phyloP scores from a whole-genome alignment of 345 rosid species.

The Syzygium aromaticum region DNA sequence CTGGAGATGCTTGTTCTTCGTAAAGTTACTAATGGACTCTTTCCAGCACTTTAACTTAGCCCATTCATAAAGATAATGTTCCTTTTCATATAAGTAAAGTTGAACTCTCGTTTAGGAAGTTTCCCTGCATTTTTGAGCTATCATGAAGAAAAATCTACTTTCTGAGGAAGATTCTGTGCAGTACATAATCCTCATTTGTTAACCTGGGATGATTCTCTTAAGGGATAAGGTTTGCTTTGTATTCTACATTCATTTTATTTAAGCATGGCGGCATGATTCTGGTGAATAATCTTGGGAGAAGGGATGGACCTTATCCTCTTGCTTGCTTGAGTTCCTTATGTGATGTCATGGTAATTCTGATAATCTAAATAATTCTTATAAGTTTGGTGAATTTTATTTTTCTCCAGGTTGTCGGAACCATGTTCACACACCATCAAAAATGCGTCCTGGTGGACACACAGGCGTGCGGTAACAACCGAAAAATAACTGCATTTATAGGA shows the following conservation, averaged over 20 bases:
- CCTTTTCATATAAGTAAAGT: neutral
- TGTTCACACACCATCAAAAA: slow-evolving; percentile 96
- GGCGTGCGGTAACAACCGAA: slow-evolving; percentile 69
- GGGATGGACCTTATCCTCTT: neutral
- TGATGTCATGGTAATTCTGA: neutral
- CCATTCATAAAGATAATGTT: neutral
- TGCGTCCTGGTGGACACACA: slow-evolving; percentile 91
- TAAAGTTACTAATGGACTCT: neutral
- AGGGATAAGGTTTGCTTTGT: neutral
- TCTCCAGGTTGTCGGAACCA: slow-evolving; percentile 73
- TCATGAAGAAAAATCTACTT: neutral
- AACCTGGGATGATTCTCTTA: neutral
- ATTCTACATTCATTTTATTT: neutral
- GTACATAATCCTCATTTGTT: neutral
- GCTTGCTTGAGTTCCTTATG: neutral
- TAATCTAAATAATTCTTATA: neutral
- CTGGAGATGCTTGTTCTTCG: neutral
- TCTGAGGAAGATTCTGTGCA: neutral
- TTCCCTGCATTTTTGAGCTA: neutral
- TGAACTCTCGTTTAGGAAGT: neutral
- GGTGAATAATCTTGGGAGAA: neutral
- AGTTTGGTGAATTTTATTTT: neutral
- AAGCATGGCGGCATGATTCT: neutral
- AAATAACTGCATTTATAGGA: slow-evolving; percentile 82
- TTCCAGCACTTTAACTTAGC: neutral